Evolutionary conservation across 1,284 basidiomycete species (phyloP), one percentile per base, ranked within the genome.

Genomic region (Taiwanofungus camphoratus): DNA sequence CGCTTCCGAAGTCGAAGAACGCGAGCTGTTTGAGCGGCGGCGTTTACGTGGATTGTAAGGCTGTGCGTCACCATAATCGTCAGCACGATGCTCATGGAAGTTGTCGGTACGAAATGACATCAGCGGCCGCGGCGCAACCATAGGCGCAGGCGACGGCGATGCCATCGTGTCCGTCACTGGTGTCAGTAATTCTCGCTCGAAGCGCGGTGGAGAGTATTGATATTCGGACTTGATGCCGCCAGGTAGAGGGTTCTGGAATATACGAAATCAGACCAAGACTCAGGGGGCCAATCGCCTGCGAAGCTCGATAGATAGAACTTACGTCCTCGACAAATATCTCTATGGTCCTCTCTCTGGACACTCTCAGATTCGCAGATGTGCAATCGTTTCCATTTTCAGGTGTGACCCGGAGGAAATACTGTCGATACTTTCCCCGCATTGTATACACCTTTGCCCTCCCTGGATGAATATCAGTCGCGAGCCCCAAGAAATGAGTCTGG

Each of bases 381-480:
- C 51, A 63, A 9, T 57, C 57, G 20, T 60, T 56, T 24, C 52
- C 56, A 7, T 55, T 60, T 13, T 76, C 70, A 20, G 66, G 63
- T 5, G 74, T 69, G 20, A 86, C 69, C 20, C 79, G 75, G 51
- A 87, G 66, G 55, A 88, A 79, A 42, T 76, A 71, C 52, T 88
- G 85, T 36, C 77, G 71, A 57, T 78, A 87, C 58, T 74, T 76
- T 24, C 82, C 82, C 7, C 86, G 76, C 60, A 78, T 66, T 4
- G 76, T 76, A 50, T 74, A 85, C 22, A 80, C 76, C 56, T 74
- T 82, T 15, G 83, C 85, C 6, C 79, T 77, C 18, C 84, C 84
- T 87, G 40, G 9, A 45, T 39, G 18, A 8, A 29, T 46, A 22
- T 23, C 15, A 36, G 31, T 22, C 30, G 5, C 20, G 18, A 21